A percentile compares a stretch with the other conserved stretches of the same genome.
Conservation (phyloP, 2,329 filamentous ascomycete species). For the Alternaria consortialis region DNA sequence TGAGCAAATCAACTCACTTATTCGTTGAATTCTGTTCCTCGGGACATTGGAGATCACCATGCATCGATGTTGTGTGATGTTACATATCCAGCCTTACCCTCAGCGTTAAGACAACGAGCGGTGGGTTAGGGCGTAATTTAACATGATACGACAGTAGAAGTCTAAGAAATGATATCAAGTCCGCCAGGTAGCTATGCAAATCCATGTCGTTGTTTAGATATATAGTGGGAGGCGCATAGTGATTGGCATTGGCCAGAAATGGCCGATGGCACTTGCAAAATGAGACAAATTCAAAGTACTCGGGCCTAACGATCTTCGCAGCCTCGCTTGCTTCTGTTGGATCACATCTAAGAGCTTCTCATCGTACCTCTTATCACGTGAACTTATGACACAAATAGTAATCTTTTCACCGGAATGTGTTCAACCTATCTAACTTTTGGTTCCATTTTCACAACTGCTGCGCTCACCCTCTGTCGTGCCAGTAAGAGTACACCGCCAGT, state of each 20-base stretch:
- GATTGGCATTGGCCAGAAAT: neutral
- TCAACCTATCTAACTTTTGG: neutral
- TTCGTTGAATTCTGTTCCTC: neutral
- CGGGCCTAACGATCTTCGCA: slow-evolving; percentile 3
- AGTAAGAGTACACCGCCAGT: slow-evolving; percentile 3
- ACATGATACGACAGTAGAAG: neutral
- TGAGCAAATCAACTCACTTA: neutral
- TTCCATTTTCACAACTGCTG: neutral
- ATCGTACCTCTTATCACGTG: neutral
- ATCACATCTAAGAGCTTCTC: neutral
- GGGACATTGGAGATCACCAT: slow-evolving; percentile 2
- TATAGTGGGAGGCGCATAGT: neutral
- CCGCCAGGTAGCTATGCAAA: neutral
- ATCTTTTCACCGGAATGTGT: neutral
- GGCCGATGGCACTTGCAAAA: neutral
- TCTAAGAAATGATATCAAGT: neutral
- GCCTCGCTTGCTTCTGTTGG: slow-evolving; percentile 1
- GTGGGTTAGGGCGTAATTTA: slow-evolving; percentile 1
- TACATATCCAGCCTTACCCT: slow-evolving; percentile 8
- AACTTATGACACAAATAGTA: neutral
- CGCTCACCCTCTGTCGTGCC: neutral
- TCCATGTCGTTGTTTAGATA: neutral
- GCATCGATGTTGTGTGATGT: slow-evolving; percentile 15
- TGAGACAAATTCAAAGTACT: slow-evolving; percentile 2
- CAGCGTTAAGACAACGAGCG: slow-evolving; percentile 11